These are phyloP conservation scores for Dunaliella primolecta DNA, from an alignment of 139 green algal species.

Conservation along the genomic window DNA sequence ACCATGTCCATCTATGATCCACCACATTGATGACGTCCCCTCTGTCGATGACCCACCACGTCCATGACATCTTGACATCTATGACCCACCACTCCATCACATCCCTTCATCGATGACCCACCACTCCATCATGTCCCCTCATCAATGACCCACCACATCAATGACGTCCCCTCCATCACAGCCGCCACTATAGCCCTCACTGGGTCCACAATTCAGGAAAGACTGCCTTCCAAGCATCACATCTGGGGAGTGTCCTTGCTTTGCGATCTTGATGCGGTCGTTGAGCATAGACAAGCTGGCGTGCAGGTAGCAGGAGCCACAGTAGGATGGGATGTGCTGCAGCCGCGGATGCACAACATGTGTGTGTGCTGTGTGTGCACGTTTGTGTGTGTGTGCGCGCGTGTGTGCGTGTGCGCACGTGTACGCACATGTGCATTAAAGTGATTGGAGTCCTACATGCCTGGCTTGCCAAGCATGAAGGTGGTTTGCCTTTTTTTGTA, in stretches of 20 bases:
- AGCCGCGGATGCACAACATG: constrained; percentile 14
- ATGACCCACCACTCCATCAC: no score
- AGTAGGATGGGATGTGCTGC: constrained; percentile 21
- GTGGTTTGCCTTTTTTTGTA: no score
- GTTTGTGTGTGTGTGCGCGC: background rate
- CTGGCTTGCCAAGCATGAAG: no score
- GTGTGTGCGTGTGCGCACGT: background rate
- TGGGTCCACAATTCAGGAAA: constrained; percentile 49
- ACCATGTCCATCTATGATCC: no score
- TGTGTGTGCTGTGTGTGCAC: background rate
- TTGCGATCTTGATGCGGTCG: constrained; percentile 39
- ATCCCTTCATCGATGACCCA: no score
- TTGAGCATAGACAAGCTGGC: constrained; percentile 41
- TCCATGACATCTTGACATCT: no score
- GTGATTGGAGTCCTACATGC: background rate
- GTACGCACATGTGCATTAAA: background rate
- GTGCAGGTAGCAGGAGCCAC: constrained; percentile 38
- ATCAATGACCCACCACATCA: no score
- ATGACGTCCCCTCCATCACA: constrained; percentile 52
- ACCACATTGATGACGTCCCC: no score
- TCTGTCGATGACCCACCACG: no score
- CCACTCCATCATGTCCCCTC: no score
- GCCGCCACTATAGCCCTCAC: constrained; percentile 33
- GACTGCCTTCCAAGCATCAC: constrained; percentile 54
- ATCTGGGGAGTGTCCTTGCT: constrained; percentile 27